Evolutionary conservation across 192 early-diverging fungal genomes (phyloP).

Genomic region (Chytriomyces confervae): DNA sequence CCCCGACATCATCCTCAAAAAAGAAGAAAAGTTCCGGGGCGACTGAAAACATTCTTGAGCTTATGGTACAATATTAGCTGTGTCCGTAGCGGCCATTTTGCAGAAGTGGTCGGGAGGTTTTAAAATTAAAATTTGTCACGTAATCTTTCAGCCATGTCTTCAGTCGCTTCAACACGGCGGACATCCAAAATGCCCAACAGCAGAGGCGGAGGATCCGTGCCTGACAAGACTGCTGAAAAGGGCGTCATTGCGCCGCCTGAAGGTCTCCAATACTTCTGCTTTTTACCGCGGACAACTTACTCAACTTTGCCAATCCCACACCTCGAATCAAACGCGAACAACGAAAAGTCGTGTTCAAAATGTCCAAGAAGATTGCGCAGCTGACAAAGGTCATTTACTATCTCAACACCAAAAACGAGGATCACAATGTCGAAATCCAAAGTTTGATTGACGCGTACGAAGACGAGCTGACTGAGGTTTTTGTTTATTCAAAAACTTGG

Average conservation of each 20-base stretch:
- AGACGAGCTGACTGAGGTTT: slow-evolving; percentile 53
- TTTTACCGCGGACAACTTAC: neutral
- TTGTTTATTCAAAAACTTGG: neutral
- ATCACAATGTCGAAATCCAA: slow-evolving; percentile 56
- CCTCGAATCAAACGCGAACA: neutral
- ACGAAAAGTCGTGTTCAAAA: slow-evolving; percentile 49
- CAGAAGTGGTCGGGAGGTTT: too few species aligned
- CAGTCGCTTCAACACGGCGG: neutral
- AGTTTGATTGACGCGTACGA: slow-evolving; percentile 56
- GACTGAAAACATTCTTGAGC: neutral
- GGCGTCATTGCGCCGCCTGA: slow-evolving; percentile 33
- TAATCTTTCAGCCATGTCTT: slow-evolving; percentile 7
- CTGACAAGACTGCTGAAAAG: slow-evolving; percentile 12
- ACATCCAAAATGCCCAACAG: neutral
- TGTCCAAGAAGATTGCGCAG: slow-evolving; percentile 67
- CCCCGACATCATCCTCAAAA: slow-evolving; percentile 67
- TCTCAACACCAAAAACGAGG: slow-evolving; percentile 68
- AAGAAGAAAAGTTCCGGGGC: slow-evolving; percentile 50
- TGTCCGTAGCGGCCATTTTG: neutral
- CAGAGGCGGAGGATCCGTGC: neutral
- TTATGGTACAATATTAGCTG: neutral
- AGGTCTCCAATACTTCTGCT: neutral
- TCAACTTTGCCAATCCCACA: neutral
- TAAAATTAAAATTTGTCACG: neutral
- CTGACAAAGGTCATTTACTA: slow-evolving; percentile 68